A percentile compares a stretch with the other conserved stretches of the same genome.
These are phyloP conservation scores for Ceratobasidium sp. DNA, from an alignment of 1,284 basidiomycete species.

Conservation along the genomic window DNA sequence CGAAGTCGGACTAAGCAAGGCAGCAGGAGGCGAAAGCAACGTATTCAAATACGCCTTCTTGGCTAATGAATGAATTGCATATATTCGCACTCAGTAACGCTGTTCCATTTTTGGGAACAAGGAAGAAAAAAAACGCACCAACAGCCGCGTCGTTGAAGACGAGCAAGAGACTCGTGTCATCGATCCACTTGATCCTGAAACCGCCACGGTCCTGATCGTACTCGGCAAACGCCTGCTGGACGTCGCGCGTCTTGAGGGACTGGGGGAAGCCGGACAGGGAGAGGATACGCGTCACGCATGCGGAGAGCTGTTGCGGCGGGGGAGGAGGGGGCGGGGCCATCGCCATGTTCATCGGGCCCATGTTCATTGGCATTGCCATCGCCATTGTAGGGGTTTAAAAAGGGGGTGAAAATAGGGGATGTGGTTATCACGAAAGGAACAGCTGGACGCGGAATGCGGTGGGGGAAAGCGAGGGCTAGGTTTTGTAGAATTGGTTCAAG, in stretches of 20 bases:
- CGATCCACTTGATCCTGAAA: conserved; percentile 99
- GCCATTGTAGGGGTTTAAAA: conserved; percentile 24
- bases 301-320: conserved; percentile 73
- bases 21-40: conserved; percentile 83
- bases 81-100: conserved; percentile 49
- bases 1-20: conserved; percentile 72
- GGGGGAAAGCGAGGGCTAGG: conserved; percentile 36
- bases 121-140: conserved; percentile 68
- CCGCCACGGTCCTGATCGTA: conserved; percentile 91
- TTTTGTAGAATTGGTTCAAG: conserved; percentile 18
- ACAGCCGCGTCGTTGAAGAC: conserved; percentile 90
- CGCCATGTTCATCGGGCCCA: conserved; percentile 44
- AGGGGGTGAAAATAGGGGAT: conserved; percentile 10
- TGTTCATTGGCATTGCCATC: conserved; percentile 43
- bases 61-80: conserved; percentile 64
- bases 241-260: conserved; percentile 97
- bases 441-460: conserved; percentile 12
- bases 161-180: conserved; percentile 95
- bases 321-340: conserved; percentile 43
- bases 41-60: conserved; percentile 95
- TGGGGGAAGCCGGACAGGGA: conserved; percentile 92
- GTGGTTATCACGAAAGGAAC: conserved; percentile 4
- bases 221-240: conserved; percentile 90
- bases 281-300: conserved; percentile 96
- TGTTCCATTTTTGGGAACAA: conserved; percentile 17